Conservation (phyloP, 331 rosid species). For the Acacia concinna region DNA sequence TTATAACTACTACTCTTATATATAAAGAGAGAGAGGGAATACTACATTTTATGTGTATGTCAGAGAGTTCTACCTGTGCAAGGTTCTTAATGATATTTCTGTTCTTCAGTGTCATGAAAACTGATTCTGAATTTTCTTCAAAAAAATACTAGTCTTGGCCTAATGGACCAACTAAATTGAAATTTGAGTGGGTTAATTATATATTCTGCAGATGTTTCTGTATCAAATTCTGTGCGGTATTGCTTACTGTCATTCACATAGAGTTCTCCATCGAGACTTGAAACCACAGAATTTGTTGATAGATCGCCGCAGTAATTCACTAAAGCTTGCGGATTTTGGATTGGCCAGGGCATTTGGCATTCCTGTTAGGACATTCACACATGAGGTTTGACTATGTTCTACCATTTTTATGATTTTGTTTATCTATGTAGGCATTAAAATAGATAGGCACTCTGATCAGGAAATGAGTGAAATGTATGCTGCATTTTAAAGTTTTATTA, state of each 20-base stretch:
- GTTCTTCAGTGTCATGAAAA: neutral
- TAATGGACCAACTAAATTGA: slow-evolving; percentile 22
- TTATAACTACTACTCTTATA: neutral
- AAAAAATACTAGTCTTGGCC: slow-evolving; percentile 23
- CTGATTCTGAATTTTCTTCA: slow-evolving; percentile 16
- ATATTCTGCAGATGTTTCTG: slow-evolving; percentile 83
- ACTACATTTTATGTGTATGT: neutral
- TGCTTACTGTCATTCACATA: slow-evolving; percentile 96
- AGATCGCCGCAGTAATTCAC: slow-evolving; percentile 80
- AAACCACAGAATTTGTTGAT: slow-evolving; percentile 96
- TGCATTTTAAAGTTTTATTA: neutral
- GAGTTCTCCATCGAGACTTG: slow-evolving; percentile 97
- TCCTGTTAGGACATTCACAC: slow-evolving; percentile 96
- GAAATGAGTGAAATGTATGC: slow-evolving; percentile 18
- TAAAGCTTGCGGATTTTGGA: slow-evolving; percentile 99
- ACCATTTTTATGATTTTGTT: slow-evolving; percentile 30
- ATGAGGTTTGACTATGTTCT: slow-evolving; percentile 61
- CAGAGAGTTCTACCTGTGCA: neutral
- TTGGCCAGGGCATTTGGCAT: slow-evolving; percentile 99
- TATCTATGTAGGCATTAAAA: slow-evolving; percentile 20
- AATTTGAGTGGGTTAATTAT: slow-evolving; percentile 27
- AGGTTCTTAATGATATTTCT: neutral
- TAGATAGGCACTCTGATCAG: neutral
- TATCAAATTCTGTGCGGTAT: slow-evolving; percentile 99
- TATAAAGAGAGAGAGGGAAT: neutral